phyloP scores from a whole-genome alignment of 495 filamentous ascomycete species.

The Neurospora sp. region DNA sequence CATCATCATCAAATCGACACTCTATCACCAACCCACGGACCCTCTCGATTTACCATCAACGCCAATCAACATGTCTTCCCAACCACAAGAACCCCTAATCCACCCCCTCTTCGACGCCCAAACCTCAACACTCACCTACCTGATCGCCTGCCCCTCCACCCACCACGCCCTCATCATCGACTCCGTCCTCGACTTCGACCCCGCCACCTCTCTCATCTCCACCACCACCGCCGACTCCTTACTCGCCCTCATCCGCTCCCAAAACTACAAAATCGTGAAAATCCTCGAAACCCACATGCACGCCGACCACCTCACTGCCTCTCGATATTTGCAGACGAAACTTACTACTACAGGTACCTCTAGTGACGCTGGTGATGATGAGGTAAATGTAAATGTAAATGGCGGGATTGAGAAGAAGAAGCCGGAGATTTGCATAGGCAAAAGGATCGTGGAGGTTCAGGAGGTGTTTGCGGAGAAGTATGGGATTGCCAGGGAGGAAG shows the following conservation, averaged over 20 bases:
- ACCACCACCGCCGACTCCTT: slow-evolving; percentile 41
- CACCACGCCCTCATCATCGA: slow-evolving; percentile 44
- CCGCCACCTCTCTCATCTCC: slow-evolving; percentile 30
- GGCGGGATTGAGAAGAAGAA: slow-evolving; percentile 13
- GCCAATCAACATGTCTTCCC: background rate
- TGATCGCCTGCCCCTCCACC: slow-evolving; percentile 44
- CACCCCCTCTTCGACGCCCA: slow-evolving; percentile 25
- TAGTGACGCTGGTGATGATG: background rate
- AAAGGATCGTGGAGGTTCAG: slow-evolving; percentile 44
- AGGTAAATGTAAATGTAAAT: background rate
- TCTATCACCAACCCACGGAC: background rate
- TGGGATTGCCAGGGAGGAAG: slow-evolving; percentile 30
- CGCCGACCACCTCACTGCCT: slow-evolving; percentile 52
- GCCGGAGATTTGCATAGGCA: slow-evolving; percentile 43
- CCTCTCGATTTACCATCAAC: too few relatives aligned
- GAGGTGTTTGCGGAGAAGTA: slow-evolving; percentile 40
- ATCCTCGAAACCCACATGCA: slow-evolving; percentile 54
- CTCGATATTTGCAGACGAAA: slow-evolving; percentile 40
- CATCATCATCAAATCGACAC: background rate
- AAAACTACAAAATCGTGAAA: slow-evolving; percentile 35
- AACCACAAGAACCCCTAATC: slow-evolving; percentile 16
- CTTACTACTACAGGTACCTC: slow-evolving; percentile 14
- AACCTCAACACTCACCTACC: slow-evolving; percentile 50
- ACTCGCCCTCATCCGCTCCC: slow-evolving; percentile 26
- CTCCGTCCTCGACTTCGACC: slow-evolving; percentile 49